A percentile compares a stretch with the other conserved stretches of the same genome.
These are phyloP conservation scores for Globisporangium camurandrum DNA, from an alignment of 352 stramenopile genomes.

Conservation along the genomic window DNA sequence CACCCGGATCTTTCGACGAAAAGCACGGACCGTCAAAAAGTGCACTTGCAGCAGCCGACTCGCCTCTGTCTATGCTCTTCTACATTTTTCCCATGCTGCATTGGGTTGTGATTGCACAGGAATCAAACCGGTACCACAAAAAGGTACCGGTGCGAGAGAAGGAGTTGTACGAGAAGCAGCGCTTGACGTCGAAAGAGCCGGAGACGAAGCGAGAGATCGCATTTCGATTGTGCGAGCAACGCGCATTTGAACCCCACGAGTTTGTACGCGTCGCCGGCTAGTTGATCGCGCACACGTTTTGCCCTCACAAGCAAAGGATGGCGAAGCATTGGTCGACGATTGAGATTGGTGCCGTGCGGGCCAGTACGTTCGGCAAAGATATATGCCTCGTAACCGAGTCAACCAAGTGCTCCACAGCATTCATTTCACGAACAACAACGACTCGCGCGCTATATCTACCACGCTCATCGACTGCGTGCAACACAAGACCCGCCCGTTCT, in stretches of 20 bases:
- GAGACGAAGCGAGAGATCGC: not conserved
- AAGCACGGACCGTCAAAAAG: too few species aligned
- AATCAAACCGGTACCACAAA: not conserved
- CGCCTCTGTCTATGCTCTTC: not conserved
- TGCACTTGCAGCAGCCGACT: not conserved
- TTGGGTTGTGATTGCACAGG: not conserved
- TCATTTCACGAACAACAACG: not conserved
- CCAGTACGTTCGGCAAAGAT: not conserved
- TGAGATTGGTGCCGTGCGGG: not conserved
- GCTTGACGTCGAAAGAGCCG: not conserved
- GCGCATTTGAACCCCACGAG: not conserved
- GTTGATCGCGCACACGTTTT: not conserved
- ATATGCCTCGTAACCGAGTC: not conserved
- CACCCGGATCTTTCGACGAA: too few species aligned
- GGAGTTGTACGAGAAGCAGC: not conserved
- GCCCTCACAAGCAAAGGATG: not conserved
- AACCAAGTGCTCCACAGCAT: not conserved
- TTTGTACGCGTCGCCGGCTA: not conserved
- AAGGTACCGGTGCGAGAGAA: not conserved
- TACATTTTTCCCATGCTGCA: not conserved
- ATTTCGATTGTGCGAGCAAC: not conserved
- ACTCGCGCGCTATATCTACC: not conserved
- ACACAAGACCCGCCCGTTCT: too few species aligned
- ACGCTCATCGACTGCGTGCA: not conserved
- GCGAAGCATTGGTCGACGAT: not conserved